Evolutionary conservation across 345 rosid species (phyloP).

Genomic region (Tarenaya hassleriana): DNA sequence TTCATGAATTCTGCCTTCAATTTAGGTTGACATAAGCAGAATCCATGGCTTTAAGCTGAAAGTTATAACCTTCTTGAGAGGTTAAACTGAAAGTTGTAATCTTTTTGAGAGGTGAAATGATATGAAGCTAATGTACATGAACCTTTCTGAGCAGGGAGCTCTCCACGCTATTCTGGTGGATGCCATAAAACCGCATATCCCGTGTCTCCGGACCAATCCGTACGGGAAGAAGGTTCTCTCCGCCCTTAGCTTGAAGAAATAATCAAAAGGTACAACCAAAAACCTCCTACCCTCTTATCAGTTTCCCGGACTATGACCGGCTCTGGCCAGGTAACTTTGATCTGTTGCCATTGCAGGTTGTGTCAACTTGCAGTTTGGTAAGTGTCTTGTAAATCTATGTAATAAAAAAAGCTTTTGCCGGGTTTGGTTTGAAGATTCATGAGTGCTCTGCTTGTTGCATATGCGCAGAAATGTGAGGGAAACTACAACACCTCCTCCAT

Average conservation of each 20-base stretch:
- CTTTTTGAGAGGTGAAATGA: too few relatives aligned
- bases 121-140: too few relatives aligned
- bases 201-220: conserved; percentile 61
- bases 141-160: conserved; percentile 67
- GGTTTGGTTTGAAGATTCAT: conserved; percentile 15
- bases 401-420: conserved; percentile 33
- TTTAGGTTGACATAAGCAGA: too few relatives aligned
- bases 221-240: conserved; percentile 82
- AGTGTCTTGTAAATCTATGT: conserved; percentile 33
- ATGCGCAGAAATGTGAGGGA: conserved; percentile 16
- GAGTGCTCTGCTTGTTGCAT: too few relatives aligned
- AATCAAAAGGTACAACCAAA: conserved; percentile 23
- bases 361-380: conserved; percentile 20
- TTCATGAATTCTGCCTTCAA: too few relatives aligned
- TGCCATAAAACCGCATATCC: conserved; percentile 54
- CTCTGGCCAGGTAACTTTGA: background rate
- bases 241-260: conserved; percentile 55
- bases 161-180: conserved; percentile 49
- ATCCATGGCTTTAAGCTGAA: too few relatives aligned
- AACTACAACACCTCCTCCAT: background rate
- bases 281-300: background rate
- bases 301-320: background rate
- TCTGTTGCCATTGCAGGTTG: conserved; percentile 25
- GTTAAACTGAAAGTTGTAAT: background rate
- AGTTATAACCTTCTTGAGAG: too few relatives aligned